Percentiles rank a stretch among this genome's conserved stretches.
Conservation (phyloP, 345 rosid species). For the Noccaea bulbosa region DNA sequence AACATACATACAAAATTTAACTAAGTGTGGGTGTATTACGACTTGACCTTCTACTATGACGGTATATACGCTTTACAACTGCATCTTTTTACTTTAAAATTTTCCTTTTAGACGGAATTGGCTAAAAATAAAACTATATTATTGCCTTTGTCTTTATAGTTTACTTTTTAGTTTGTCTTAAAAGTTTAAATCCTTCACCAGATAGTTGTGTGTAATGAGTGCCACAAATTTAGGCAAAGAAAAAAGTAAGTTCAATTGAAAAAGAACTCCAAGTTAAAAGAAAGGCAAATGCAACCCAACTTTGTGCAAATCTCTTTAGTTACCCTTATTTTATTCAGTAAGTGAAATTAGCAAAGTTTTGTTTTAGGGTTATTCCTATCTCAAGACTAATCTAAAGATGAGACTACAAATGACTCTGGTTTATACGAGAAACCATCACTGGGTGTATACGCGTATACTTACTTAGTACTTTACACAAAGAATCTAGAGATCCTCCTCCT, state of each 20-base stretch:
- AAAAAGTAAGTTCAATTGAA: background rate
- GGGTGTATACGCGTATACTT: conserved; percentile 11
- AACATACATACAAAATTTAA: conserved; percentile 24
- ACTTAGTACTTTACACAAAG: conserved; percentile 25
- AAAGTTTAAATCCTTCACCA: conserved; percentile 31
- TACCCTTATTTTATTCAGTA: conserved; percentile 7
- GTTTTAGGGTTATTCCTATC: conserved; percentile 25
- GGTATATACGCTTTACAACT: conserved; percentile 41
- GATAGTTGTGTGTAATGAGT: conserved; percentile 30
- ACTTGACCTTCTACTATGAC: conserved; percentile 42
- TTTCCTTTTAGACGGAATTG: background rate
- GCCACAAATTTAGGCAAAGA: conserved; percentile 29
- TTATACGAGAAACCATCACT: conserved; percentile 19
- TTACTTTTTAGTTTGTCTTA: conserved; percentile 36
- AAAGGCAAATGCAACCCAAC: conserved; percentile 30
- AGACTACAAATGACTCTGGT: conserved; percentile 17
- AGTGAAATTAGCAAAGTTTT: conserved; percentile 32
- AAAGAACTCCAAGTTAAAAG: conserved; percentile 12
- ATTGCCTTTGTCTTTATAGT: conserved; percentile 25
- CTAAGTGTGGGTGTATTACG: conserved; percentile 25
- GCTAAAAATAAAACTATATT: conserved; percentile 15
- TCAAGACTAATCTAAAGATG: conserved; percentile 14
- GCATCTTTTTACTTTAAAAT: conserved; percentile 15
- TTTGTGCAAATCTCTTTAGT: conserved; percentile 5
- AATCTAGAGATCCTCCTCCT: conserved; percentile 35